phyloP scores from a whole-genome alignment of 2,329 filamentous ascomycete genomes.

The Laburnicola sp. region DNA sequence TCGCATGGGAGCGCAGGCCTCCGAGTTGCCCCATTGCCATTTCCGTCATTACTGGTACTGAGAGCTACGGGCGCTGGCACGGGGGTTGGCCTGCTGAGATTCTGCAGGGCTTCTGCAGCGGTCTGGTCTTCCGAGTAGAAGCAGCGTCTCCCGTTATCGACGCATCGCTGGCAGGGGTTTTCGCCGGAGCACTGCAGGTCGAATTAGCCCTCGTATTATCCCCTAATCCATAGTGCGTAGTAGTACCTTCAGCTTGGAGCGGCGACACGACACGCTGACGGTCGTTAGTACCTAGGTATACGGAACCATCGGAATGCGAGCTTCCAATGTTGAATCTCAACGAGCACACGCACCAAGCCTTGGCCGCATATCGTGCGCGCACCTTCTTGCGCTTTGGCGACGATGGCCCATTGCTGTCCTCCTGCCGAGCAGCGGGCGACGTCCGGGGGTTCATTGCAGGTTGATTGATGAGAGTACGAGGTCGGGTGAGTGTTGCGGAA shows the following conservation, averaged over 20 bases:
- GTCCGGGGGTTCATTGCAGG: constrained; percentile 30
- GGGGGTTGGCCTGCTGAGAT: constrained; percentile 40
- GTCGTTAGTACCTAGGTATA: constrained; percentile 16
- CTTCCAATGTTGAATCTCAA: constrained; percentile 6
- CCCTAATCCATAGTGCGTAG: too few species aligned
- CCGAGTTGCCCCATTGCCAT: constrained; percentile 19
- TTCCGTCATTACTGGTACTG: constrained; percentile 18
- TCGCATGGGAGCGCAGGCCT: constrained; percentile 27
- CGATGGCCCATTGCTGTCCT: constrained; percentile 26
- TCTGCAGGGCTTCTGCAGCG: constrained; percentile 42
- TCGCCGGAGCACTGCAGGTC: constrained; percentile 37
- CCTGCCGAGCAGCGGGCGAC: constrained; percentile 19
- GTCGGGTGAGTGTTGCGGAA: constrained; percentile 3
- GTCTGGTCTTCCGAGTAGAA: constrained; percentile 46
- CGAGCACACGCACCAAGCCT: constrained; percentile 32
- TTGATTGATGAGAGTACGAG: constrained; percentile 14
- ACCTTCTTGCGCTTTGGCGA: constrained; percentile 44
- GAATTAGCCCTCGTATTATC: constrained; percentile 3
- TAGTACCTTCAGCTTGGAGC: constrained; percentile 42
- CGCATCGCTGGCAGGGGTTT: constrained; percentile 41
- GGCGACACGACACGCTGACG: constrained; percentile 39
- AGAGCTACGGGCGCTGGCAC: constrained; percentile 16
- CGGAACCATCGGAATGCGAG: constrained; percentile 27
- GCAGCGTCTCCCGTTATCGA: constrained; percentile 40
- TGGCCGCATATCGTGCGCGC: constrained; percentile 42